Conservation (phyloP, 129 eudicot genomes). For the Calendula officinalis region DNA sequence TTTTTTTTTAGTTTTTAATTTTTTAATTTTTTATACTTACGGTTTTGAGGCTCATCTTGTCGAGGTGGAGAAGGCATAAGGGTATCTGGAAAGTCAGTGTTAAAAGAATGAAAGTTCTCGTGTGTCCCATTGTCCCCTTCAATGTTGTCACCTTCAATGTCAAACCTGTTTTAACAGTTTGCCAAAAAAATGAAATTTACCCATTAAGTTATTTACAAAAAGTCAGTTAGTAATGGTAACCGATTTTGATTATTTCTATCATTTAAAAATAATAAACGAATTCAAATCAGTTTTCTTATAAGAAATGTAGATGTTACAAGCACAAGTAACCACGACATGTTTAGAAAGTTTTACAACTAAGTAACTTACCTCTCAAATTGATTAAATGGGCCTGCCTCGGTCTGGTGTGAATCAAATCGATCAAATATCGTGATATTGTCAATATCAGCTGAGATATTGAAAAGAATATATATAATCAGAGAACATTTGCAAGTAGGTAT, state of each 20-base stretch:
- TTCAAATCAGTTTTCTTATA: neutral
- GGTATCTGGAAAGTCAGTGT: constrained; percentile 44
- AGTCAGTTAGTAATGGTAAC: neutral
- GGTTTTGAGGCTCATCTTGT: constrained; percentile 39
- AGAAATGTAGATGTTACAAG: constrained; percentile 3
- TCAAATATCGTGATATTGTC: constrained; percentile 80
- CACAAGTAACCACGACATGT: constrained; percentile 8
- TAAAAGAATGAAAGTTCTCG: constrained; percentile 36
- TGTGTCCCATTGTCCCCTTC: constrained; percentile 68
- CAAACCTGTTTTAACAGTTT: constrained; percentile 54
- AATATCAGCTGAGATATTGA: constrained; percentile 50
- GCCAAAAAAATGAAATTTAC: neutral
- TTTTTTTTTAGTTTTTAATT: too few relatives aligned
- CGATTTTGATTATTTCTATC: neutral
- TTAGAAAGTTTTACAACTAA: constrained; percentile 1
- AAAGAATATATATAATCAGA: constrained; percentile 10
- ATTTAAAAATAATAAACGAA: neutral
- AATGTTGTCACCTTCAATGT: constrained; percentile 76
- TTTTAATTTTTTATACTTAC: constrained; percentile 44
- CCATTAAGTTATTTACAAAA: constrained; percentile 6
- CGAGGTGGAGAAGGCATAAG: constrained; percentile 67
- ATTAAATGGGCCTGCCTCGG: constrained; percentile 44
- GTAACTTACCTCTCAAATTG: constrained; percentile 74
- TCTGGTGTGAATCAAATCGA: constrained; percentile 50
- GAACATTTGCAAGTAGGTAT: neutral